phyloP scores from a whole-genome alignment of 108 stramenopile genomes.

The Nitzschia sp. region DNA sequence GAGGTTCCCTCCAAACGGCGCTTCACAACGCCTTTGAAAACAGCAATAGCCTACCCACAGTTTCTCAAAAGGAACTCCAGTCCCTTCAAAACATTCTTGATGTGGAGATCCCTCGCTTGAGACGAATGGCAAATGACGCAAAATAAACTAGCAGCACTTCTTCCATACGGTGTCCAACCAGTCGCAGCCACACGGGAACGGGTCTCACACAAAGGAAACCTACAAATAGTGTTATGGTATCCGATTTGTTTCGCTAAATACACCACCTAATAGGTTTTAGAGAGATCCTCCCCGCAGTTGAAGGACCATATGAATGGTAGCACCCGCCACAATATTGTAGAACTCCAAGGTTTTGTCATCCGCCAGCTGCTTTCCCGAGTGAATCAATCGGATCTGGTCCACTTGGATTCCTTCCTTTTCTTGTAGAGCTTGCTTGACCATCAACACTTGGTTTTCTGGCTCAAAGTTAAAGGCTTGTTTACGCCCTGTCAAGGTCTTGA shows the following conservation, averaged over 20 bases:
- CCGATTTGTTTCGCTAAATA: neutral
- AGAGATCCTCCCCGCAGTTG: conserved; percentile 91
- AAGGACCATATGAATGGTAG: conserved; percentile 99
- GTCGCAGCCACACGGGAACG: no score
- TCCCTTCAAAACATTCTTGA: conserved; percentile 78
- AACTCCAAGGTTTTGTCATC: conserved; percentile 92
- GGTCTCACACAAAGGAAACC: neutral
- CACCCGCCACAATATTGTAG: conserved; percentile 95
- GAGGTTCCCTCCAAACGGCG: conserved; percentile 60
- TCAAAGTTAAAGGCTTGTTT: conserved; percentile 98
- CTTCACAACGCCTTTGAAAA: conserved; percentile 57
- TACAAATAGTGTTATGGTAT: neutral
- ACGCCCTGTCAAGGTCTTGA: conserved; percentile 94
- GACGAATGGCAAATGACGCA: conserved; percentile 58
- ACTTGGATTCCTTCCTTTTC: conserved; percentile 99
- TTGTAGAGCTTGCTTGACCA: conserved; percentile 95
- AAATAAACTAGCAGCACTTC: neutral
- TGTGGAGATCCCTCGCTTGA: conserved; percentile 76
- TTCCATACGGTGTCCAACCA: no score
- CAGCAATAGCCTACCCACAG: conserved; percentile 37
- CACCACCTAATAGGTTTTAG: neutral
- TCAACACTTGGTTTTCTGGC: conserved; percentile 89
- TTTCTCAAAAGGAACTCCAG: conserved; percentile 55
- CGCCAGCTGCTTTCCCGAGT: conserved; percentile 93
- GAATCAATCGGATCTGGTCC: conserved; percentile 98